Evolutionary conservation across 108 stramenopile species (phyloP).

Genomic region (Seminavis robusta): DNA sequence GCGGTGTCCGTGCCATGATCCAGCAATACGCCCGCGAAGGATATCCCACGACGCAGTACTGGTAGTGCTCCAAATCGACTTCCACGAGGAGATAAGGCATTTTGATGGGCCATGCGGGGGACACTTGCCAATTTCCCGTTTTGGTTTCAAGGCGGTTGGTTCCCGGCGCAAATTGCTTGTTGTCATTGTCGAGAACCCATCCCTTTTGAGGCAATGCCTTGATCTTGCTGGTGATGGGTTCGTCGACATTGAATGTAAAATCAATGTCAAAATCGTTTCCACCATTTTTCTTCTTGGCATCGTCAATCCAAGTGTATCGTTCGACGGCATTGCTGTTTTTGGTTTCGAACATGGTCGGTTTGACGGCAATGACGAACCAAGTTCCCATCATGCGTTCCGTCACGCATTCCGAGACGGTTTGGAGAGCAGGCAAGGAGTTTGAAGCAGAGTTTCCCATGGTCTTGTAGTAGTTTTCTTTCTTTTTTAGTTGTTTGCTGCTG

Average conservation of each 20-base stretch:
- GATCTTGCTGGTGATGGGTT: constrained; percentile 36
- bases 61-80: constrained; percentile 42
- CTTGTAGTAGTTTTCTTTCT: no score
- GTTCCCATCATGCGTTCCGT: constrained; percentile 54
- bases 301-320: constrained; percentile 34
- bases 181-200: constrained; percentile 35
- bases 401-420: constrained; percentile 27
- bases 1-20: constrained; percentile 54
- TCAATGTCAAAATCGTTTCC: constrained; percentile 51
- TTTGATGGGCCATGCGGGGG: constrained; percentile 57
- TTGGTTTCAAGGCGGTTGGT: no score
- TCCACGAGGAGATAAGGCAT: constrained; percentile 56
- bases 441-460: constrained; percentile 39
- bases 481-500: no score
- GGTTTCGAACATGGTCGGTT: constrained; percentile 57
- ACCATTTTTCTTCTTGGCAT: background rate
- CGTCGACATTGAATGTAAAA: constrained; percentile 44
- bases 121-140: constrained; percentile 45
- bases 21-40: constrained; percentile 49
- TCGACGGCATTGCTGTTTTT: constrained; percentile 59
- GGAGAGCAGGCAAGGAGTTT: constrained; percentile 22
- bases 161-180: no score
- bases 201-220: constrained; percentile 56
- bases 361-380: constrained; percentile 66
- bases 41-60: constrained; percentile 48